Conservation (phyloP, 495 filamentous ascomycete genomes). For the Talaromyces thailandensis region DNA sequence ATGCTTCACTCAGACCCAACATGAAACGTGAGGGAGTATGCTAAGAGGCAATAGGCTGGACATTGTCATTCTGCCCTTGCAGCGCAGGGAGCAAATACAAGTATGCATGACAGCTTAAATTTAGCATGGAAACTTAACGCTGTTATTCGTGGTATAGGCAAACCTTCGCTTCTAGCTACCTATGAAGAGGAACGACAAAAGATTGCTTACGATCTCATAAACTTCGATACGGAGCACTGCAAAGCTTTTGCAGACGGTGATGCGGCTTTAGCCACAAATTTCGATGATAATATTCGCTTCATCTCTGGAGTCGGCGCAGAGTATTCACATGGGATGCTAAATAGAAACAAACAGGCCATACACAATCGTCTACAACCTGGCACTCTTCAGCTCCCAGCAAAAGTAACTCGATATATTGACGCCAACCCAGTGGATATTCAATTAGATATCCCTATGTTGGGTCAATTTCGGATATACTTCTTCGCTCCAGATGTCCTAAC, state of each 20-base stretch:
- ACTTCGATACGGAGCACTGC: constrained; percentile 56
- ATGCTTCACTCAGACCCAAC: constrained; percentile 12
- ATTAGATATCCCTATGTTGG: constrained; percentile 59
- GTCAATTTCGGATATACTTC: constrained; percentile 62
- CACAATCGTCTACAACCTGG: not conserved
- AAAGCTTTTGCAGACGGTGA: constrained; percentile 51
- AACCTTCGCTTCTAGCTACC: constrained; percentile 50
- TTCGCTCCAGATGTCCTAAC: constrained; percentile 46
- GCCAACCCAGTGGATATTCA: constrained; percentile 64
- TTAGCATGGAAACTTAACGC: constrained; percentile 66
- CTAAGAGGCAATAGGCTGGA: not conserved
- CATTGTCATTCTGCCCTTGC: constrained; percentile 52
- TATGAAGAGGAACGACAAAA: constrained; percentile 61
- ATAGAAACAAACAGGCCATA: constrained; percentile 16
- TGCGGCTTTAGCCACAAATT: constrained; percentile 49
- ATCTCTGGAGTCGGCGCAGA: constrained; percentile 58
- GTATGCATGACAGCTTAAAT: constrained; percentile 57
- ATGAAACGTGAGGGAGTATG: not conserved
- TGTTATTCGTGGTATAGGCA: constrained; percentile 44
- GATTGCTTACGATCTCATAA: constrained; percentile 65
- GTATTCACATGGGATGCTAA: constrained; percentile 52
- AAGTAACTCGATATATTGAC: constrained; percentile 58
- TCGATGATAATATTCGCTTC: constrained; percentile 56
- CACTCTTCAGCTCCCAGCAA: constrained; percentile 36
- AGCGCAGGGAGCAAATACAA: constrained; percentile 69